phyloP scores from a whole-genome alignment of 495 filamentous ascomycete species.

The Daldinia grandis region DNA sequence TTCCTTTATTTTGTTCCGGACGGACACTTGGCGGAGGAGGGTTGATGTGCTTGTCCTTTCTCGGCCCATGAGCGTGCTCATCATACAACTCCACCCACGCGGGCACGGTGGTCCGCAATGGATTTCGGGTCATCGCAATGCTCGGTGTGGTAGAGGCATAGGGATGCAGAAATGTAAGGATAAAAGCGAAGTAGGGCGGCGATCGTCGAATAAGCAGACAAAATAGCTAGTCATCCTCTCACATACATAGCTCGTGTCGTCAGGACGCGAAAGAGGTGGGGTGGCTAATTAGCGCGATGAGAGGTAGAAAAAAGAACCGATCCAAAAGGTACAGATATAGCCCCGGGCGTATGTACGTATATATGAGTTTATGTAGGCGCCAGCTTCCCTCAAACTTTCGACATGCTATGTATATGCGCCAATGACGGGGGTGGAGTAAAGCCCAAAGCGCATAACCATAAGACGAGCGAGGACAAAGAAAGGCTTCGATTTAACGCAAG shows the following conservation, averaged over 20 bases:
- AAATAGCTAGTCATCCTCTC: constrained; percentile 37
- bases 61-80: constrained; percentile 40
- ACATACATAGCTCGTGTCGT: constrained; percentile 21
- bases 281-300: constrained; percentile 15
- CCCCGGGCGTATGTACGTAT: constrained; percentile 1
- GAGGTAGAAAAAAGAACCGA: constrained; percentile 15
- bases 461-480: background rate
- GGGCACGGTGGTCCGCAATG: constrained; percentile 43
- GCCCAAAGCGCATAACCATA: constrained; percentile 22
- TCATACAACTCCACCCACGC: constrained; percentile 48
- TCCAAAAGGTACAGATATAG: constrained; percentile 1
- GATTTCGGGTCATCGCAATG: constrained; percentile 44
- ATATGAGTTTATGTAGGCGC: constrained; percentile 22
- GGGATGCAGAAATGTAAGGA: constrained; percentile 30
- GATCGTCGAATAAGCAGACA: constrained; percentile 17
- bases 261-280: constrained; percentile 31
- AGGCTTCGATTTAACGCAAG: constrained; percentile 3
- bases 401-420: constrained; percentile 3
- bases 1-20: constrained; percentile 44
- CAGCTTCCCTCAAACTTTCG: constrained; percentile 27
- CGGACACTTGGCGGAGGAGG: constrained; percentile 36
- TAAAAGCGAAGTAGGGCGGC: constrained; percentile 26
- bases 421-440: constrained; percentile 11
- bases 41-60: constrained; percentile 21
- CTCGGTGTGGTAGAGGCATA: constrained; percentile 29